These are phyloP conservation scores for Phytophthora ramorum DNA, from an alignment of 352 stramenopile species.

Conservation along the genomic window DNA sequence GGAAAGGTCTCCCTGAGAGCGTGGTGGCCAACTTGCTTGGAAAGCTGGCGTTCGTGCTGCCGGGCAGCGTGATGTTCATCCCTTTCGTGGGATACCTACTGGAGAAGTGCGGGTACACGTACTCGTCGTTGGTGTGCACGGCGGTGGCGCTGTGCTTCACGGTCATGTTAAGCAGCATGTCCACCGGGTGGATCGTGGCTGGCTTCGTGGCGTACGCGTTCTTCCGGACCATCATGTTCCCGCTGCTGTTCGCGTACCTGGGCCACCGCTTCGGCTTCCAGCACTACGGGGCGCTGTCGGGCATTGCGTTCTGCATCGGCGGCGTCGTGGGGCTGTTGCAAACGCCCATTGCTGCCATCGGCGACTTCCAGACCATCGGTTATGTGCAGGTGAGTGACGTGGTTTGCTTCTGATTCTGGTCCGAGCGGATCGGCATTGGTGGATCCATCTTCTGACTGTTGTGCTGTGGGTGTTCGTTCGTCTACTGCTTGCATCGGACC, in stretches of 20 bases:
- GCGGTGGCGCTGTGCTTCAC: slow-evolving; percentile 54
- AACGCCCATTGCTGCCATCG: slow-evolving; percentile 63
- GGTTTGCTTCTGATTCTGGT: slow-evolving; percentile 30
- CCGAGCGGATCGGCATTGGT: slow-evolving; percentile 13
- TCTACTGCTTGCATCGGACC: slow-evolving; percentile 20
- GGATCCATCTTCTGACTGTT: background rate
- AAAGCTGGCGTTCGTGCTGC: slow-evolving; percentile 70
- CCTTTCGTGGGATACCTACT: slow-evolving; percentile 76
- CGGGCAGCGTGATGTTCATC: slow-evolving; percentile 77
- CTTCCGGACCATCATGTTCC: slow-evolving; percentile 86
- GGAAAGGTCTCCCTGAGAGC: slow-evolving; percentile 51
- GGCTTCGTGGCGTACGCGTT: slow-evolving; percentile 81
- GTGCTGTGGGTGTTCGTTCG: slow-evolving; percentile 4
- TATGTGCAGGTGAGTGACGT: slow-evolving; percentile 56
- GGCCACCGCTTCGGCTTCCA: slow-evolving; percentile 84
- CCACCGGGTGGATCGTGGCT: slow-evolving; percentile 52
- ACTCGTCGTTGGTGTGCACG: slow-evolving; percentile 55
- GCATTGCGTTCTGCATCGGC: slow-evolving; percentile 78
- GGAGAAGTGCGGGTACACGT: slow-evolving; percentile 73
- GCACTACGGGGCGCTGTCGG: slow-evolving; percentile 84
- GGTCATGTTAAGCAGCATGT: slow-evolving; percentile 42
- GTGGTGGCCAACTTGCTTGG: slow-evolving; percentile 49
- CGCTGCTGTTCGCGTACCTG: slow-evolving; percentile 84
- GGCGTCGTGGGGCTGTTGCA: slow-evolving; percentile 70
- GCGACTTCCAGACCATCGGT: slow-evolving; percentile 49